Evolutionary conservation across 257 asterid genomes (phyloP).

Genomic region (Craterostigma plantagineum): DNA sequence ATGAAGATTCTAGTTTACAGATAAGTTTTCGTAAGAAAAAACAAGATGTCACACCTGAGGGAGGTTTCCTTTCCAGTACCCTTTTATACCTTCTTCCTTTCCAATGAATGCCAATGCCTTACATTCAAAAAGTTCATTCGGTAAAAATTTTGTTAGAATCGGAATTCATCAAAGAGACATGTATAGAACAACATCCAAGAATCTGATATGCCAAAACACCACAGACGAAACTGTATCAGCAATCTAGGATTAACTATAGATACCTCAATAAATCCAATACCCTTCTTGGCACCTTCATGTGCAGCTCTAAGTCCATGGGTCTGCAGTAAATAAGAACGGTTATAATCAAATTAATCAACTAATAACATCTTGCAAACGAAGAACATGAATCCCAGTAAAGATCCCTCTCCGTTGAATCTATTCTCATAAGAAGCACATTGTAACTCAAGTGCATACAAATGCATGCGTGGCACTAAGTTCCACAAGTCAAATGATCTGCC

Average conservation of each 20-base stretch:
- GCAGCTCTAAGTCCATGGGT: slow-evolving; percentile 90
- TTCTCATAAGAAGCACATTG: too few relatives aligned
- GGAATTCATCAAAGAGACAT: neutral
- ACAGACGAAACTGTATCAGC: neutral
- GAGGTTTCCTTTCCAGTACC: slow-evolving; percentile 96
- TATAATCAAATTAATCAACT: neutral
- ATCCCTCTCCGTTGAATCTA: neutral
- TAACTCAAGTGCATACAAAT: too few relatives aligned
- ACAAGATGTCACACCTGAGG: slow-evolving; percentile 49
- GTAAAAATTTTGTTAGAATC: neutral
- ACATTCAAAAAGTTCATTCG: slow-evolving; percentile 10
- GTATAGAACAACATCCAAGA: neutral
- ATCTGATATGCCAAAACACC: neutral
- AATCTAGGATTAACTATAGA: neutral
- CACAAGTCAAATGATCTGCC: too few relatives aligned
- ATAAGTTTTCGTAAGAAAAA: neutral
- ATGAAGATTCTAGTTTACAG: neutral
- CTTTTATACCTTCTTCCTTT: slow-evolving; percentile 79
- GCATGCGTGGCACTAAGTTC: too few relatives aligned
- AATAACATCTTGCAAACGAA: neutral
- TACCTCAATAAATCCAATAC: slow-evolving; percentile 78
- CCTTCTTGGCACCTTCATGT: slow-evolving; percentile 54
- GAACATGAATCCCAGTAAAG: slow-evolving; percentile 2
- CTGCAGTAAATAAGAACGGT: slow-evolving; percentile 19
- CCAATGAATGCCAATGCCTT: slow-evolving; percentile 72